Percentiles rank a stretch among this genome's conserved stretches.
These are phyloP conservation scores for Paraconiothyrium sp. DNA, from an alignment of 2,329 filamentous ascomycete species.

Conservation along the genomic window DNA sequence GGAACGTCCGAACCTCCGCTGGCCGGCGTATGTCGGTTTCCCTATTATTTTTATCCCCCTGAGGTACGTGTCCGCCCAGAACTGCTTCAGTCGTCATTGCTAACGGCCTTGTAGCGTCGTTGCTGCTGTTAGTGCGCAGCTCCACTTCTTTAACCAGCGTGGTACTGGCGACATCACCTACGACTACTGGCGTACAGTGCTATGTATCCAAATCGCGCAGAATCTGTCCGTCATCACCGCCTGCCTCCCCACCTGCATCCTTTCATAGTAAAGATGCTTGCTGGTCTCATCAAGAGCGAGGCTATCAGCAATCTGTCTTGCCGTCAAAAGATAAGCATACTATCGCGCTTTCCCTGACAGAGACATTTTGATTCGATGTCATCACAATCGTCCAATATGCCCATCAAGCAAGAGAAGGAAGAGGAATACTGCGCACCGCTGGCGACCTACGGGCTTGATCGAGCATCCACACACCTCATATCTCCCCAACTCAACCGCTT, in stretches of 20 bases:
- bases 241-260: constrained; percentile 38
- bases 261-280: constrained; percentile 34
- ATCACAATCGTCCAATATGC: constrained; percentile 21
- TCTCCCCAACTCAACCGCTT: constrained; percentile 32
- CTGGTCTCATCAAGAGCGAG: constrained; percentile 27
- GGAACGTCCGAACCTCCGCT: constrained; percentile 35
- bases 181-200: constrained; percentile 30
- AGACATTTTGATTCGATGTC: constrained; percentile 20
- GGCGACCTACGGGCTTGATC: constrained; percentile 40
- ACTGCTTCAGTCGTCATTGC: constrained; percentile 12
- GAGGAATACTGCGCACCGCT: constrained; percentile 38
- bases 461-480: constrained; percentile 29
- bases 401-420: constrained; percentile 24
- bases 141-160: constrained; percentile 35
- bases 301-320: constrained; percentile 17
- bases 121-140: constrained; percentile 30
- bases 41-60: constrained; percentile 31
- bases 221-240: constrained; percentile 42
- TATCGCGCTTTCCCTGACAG: constrained; percentile 17
- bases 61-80: constrained; percentile 26
- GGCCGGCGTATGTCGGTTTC: constrained; percentile 37
- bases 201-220: constrained; percentile 41
- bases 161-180: constrained; percentile 23
- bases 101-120: constrained; percentile 29
- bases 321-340: neutral